Base-by-base conservation (phyloP, 192 early-diverging fungal genomes). In the Umbelopsis sp. region DNA sequence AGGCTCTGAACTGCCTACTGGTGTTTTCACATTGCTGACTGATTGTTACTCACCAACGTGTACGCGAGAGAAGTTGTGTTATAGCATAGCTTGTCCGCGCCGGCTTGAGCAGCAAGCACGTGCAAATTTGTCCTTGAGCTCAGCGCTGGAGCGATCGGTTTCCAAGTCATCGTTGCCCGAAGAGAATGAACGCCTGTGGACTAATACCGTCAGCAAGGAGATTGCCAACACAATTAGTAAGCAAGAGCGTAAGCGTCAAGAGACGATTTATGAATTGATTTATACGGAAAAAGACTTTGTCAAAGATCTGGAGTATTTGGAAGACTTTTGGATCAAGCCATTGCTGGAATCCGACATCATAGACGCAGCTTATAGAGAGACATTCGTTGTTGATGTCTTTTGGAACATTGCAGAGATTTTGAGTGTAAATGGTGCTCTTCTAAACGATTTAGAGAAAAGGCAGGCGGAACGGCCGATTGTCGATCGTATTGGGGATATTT, bases 11-110 rank as follows among this genome's bases (percentile, higher is more conserved):
- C 52, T 89, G 4, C 91, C 91, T 18, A 92, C 88, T 72, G 97
- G 97, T 25, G 88, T 98, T 0, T 93, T 97, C 77, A 95, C 93
- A 0, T 83, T 92, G 25, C 80, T 98, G 66, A 91, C 96, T 0
- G 90, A 95, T 71, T 98, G 97, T 77, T 98, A 98, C 78, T 95
- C 95, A 21, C 91, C 95, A 0, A 97, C 94, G 0, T 98, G 97
- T 75, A 86, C 89, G 1, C 79, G 80, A 23, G 89, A 87, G 44
- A 86, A 84, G 67, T 82, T 92, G 4, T 98, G 96, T 77, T 98
- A 98, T 81, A 95, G 93, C 71, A 86, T 92, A 16, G 85, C 89
- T 1, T 97, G 97, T 66, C 96, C 96, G 30, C 61, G 27, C 33
- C 46, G 18, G 22, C 49, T 70, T 58, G 25, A 37, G 3, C 37